Evolutionary conservation across 257 asterid genomes (phyloP).

Genomic region (Solanum phureja): DNA sequence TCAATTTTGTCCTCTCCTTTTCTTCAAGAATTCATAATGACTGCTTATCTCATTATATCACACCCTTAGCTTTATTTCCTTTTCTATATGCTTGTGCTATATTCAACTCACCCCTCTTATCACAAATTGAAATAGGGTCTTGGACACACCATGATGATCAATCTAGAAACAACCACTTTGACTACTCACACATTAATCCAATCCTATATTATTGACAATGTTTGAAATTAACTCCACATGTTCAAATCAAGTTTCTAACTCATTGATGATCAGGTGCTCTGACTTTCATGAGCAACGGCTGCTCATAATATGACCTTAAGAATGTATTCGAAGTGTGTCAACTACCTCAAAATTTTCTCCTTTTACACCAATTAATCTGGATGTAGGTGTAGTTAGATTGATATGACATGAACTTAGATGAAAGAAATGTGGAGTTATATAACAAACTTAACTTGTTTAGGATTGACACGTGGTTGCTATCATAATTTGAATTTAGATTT

Average conservation of each 20-base stretch:
- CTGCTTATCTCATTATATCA: background rate
- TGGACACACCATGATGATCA: background rate
- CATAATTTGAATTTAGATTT: too few relatives aligned
- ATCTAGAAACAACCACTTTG: background rate
- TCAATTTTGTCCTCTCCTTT: constrained; percentile 26
- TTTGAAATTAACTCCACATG: background rate
- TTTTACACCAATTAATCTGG: background rate
- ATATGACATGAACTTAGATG: background rate
- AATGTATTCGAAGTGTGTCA: background rate
- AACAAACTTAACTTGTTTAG: background rate
- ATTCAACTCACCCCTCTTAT: background rate
- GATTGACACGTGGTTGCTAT: background rate
- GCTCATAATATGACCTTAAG: background rate
- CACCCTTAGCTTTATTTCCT: background rate
- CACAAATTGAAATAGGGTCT: background rate
- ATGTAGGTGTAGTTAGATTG: background rate
- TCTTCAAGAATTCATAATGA: background rate
- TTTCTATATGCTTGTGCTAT: background rate
- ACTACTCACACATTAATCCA: background rate
- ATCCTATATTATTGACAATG: background rate
- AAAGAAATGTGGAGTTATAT: background rate
- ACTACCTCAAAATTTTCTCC: background rate
- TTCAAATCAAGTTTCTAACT: background rate
- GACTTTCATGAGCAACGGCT: background rate
- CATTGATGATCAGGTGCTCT: background rate